Conservation (phyloP, 2,329 filamentous ascomycete species). For the Nannizzia gypsea region DNA sequence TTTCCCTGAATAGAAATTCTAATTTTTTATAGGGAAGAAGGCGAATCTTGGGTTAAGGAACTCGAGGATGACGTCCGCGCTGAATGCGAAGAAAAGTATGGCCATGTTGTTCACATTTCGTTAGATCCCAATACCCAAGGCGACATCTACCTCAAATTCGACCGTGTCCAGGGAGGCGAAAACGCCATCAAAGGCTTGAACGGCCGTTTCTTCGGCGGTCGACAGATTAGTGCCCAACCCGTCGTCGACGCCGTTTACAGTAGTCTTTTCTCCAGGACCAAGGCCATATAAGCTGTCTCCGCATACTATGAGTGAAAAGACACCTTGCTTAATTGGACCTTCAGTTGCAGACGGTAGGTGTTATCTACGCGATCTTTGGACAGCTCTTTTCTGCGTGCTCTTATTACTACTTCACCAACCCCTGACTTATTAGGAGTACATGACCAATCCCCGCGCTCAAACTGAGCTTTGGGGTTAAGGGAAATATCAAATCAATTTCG, state of each 20-base stretch:
- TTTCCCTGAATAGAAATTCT: slow-evolving; percentile 17
- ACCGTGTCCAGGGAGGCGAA: slow-evolving; percentile 85
- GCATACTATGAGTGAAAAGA: background rate
- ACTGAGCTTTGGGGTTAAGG: background rate
- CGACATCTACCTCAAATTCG: slow-evolving; percentile 98
- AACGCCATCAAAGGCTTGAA: slow-evolving; percentile 97
- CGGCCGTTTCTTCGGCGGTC: slow-evolving; percentile 86
- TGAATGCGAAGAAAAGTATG: slow-evolving; percentile 92
- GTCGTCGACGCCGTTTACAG: slow-evolving; percentile 98
- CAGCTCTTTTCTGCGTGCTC: background rate
- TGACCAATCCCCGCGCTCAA: background rate
- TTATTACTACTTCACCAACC: background rate
- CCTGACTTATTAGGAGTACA: background rate
- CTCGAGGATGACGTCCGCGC: slow-evolving; percentile 84
- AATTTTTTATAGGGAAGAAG: slow-evolving; percentile 57
- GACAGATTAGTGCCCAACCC: slow-evolving; percentile 84
- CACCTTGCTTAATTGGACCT: background rate
- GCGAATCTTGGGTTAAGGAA: slow-evolving; percentile 80
- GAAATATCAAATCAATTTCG: background rate
- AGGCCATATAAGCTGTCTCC: slow-evolving; percentile 53
- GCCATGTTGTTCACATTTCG: slow-evolving; percentile 92
- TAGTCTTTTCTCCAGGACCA: slow-evolving; percentile 81
- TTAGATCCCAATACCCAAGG: slow-evolving; percentile 87
- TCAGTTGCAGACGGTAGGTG: background rate
- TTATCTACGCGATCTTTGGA: background rate